Evolutionary conservation across 2,329 filamentous ascomycete species (phyloP), one percentile per base, ranked within the genome.

Genomic region (Calonectria pseudoturangicola): DNA sequence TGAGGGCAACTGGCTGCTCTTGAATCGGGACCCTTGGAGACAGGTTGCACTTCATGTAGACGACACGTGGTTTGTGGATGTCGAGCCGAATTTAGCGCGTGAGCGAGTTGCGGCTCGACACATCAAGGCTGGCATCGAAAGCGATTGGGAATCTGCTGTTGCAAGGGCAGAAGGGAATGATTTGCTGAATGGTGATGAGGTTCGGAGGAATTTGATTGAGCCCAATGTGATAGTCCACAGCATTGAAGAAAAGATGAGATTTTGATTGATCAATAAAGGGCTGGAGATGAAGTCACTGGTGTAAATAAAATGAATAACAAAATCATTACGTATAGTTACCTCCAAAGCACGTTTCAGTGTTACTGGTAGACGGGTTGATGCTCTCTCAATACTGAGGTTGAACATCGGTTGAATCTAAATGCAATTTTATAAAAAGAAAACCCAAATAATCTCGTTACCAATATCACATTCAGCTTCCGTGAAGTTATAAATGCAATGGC

Each of bases 61-160:
- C 10, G 68, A 66, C 27, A 62, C 63, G 8, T 71, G 68, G 68
- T 71, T 71, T 27, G 51, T 71, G 5, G 51, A 71, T 16, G 68
- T 71, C 16, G 63, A 66, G 27, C 30, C 68, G 4, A 41, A 41
- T 0, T 30, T 70, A 13, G 68, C 68, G 18, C 48, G 51, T 18
- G 28, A 41, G 16, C 62, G 68, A 8, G 50, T 70, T 33, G 62
- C 68, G 2, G 50, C 50, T 4, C 27, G 68, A 7, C 68, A 70
- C 27, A 43, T 66, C 50, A 70, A 66, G 16, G 47, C 62, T 3
- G 62, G 68, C 2, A 66, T 66, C 27, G 68, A 66, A 18, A 33
- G 33, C 6, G 36, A 50, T n/a, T 70, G 68, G 68, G 68, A 70
- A 15, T 45, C 28, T 9, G 68, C 62, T 4, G 36, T 70, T 9